Base-by-base conservation (phyloP, 164 flowering plant genomes). In the Macadamia tetraphylla region DNA sequence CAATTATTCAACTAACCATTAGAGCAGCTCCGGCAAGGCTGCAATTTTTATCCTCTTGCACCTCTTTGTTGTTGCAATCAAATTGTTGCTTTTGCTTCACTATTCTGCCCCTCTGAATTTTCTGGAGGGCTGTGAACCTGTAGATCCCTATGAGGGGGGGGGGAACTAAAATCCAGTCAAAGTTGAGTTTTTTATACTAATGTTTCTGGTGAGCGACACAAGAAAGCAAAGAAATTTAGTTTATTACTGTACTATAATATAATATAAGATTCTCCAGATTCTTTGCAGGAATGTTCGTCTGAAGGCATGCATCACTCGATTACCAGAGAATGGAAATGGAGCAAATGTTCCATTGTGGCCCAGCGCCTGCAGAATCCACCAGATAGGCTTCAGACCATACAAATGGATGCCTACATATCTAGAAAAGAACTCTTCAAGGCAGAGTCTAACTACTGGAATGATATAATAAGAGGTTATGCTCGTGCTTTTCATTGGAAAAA, bases 251-350 rank as follows among this genome's bases (percentile, higher is more conserved):
- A 51, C 13, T 51, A 51, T 51, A 14, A 10, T 23, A 23, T 23
- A 23, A 43, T 46, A 8, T 46, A 46, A 8, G 13, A 46, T 46
- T 46, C 51, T 13, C 17, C 18, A 53, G n/a, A 43, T 11, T 58
- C 56, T 68, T 67, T 71, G 62, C 67, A 95, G 99, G 98, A 89
- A 92, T 78, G 84, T 80, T 68, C 81, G 81, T 73, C 75, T 92
- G 77, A 91, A 89, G 76, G 78, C 96, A 60, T 95, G 99, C 74
- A 95, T 95, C 71, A 78, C 83, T 60, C 87, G 85, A 49, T 79
- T 95, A 55, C 98, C 98, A 62, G 97, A 91, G 65, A 83, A 86
- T 79, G 93, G 94, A 61, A 85, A 75, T 80, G 97, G 96, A 73
- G 81, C 83, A 65, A 88, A 89, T 75, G 67, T 90, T 64, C 72